Percentiles rank a stretch among this genome's conserved stretches.
Evolutionary conservation across 768 basidiomycete genomes (phyloP).

Genomic region (Amanita polypyramis): DNA sequence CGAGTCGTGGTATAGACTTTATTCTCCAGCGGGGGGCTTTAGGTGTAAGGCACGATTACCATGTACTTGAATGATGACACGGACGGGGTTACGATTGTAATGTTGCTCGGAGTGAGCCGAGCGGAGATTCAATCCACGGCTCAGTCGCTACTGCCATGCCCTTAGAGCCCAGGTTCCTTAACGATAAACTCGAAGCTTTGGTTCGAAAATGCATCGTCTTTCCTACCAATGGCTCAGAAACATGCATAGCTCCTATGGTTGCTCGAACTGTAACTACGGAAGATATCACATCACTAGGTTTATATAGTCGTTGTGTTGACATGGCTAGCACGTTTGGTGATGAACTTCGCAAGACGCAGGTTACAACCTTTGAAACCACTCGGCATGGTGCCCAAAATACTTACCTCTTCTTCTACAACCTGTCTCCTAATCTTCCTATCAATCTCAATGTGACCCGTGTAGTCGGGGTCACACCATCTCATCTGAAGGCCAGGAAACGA

Average conservation of each 20-base stretch:
- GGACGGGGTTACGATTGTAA: too few species aligned
- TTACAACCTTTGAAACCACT: constrained; percentile 1
- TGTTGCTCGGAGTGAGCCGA: too few species aligned
- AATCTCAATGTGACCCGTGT: constrained; percentile 10
- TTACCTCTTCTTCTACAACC: constrained; percentile 10
- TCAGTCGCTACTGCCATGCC: too few species aligned
- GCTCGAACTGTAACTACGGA: constrained; percentile 3
- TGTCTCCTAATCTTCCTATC: constrained; percentile 11
- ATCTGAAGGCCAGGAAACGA: constrained; percentile 8
- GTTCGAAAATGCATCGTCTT: constrained; percentile 13
- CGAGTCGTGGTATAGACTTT: too few species aligned
- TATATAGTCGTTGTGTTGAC: constrained; percentile 10
- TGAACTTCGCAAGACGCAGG: constrained; percentile 10
- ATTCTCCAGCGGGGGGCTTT: too few species aligned
- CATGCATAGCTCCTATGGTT: constrained; percentile 7
- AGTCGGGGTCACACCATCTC: constrained; percentile 5
- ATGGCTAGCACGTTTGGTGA: constrained; percentile 9
- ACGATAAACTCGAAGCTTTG: constrained; percentile 9
- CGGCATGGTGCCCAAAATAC: background rate
- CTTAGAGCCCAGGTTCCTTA: constrained; percentile 6
- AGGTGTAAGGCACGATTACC: too few species aligned
- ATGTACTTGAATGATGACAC: too few species aligned
- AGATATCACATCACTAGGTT: constrained; percentile 1
- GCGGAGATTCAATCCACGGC: too few species aligned
- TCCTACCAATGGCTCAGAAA: background rate